phyloP scores from a whole-genome alignment of 2,329 filamentous ascomycete genomes.

The Cordyceps cateniannulata region DNA sequence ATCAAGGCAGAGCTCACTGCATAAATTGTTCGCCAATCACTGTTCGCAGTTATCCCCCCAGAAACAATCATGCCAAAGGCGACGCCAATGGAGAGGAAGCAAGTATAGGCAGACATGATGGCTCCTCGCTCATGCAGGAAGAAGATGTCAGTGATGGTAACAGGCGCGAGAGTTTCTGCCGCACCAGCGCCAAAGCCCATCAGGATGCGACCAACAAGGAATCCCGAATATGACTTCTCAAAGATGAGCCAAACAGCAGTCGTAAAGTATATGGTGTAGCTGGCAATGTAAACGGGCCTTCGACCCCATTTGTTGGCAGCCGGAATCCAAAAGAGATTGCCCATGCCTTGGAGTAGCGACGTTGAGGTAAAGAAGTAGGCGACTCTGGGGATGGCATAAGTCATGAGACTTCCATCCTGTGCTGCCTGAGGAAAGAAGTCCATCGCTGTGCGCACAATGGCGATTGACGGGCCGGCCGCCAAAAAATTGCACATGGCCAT shows the following conservation, averaged over 20 bases:
- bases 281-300: slow-evolving; percentile 35
- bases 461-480: slow-evolving; percentile 47
- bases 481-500: slow-evolving; percentile 53
- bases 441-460: slow-evolving; percentile 39
- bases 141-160: slow-evolving; percentile 49
- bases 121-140: slow-evolving; percentile 49
- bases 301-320: slow-evolving; percentile 39
- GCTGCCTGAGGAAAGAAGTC: slow-evolving; percentile 38
- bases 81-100: slow-evolving; percentile 35
- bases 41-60: slow-evolving; percentile 41
- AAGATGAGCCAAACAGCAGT: slow-evolving; percentile 37
- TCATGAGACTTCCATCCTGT: slow-evolving; percentile 22
- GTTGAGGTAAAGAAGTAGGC: slow-evolving; percentile 49
- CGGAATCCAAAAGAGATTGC: slow-evolving; percentile 42
- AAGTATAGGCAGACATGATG: slow-evolving; percentile 42
- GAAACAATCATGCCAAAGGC: slow-evolving; percentile 36
- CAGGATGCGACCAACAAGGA: slow-evolving; percentile 41
- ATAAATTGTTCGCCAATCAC: slow-evolving; percentile 46
- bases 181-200: slow-evolving; percentile 48
- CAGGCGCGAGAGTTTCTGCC: slow-evolving; percentile 43
- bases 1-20: slow-evolving; percentile 44
- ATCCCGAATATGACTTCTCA: slow-evolving; percentile 33
- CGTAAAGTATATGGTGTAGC: slow-evolving; percentile 37
- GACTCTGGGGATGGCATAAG: slow-evolving; percentile 32
- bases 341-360: slow-evolving; percentile 41